Percentiles rank a stretch among this genome's conserved stretches.
Conservation (phyloP, 257 asterid species). For the Fraxinus excelsior region DNA sequence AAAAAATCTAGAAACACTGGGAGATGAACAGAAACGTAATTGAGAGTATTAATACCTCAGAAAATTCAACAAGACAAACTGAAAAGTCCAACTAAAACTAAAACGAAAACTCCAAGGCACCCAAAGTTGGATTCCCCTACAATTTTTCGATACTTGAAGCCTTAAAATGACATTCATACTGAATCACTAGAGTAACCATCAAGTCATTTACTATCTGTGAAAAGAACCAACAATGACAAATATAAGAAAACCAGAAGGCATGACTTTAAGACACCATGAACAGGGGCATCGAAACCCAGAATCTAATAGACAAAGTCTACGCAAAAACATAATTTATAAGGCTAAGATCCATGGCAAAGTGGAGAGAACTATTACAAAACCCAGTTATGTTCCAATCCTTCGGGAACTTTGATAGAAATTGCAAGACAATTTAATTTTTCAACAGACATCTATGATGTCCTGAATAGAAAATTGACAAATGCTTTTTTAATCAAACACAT, state of each 20-base stretch:
- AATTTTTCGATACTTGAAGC: not conserved
- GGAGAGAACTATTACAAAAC: not conserved
- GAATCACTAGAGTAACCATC: not conserved
- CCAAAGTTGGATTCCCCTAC: too few relatives aligned
- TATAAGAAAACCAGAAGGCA: not conserved
- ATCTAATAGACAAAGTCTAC: too few relatives aligned
- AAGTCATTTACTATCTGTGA: not conserved
- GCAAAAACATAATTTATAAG: not conserved
- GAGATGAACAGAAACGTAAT: too few relatives aligned
- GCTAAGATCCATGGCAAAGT: not conserved
- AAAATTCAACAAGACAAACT: too few relatives aligned
- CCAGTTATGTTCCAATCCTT: not conserved
- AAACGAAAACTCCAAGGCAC: too few relatives aligned
- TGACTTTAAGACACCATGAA: not conserved
- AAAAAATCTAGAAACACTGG: too few relatives aligned
- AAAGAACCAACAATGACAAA: not conserved
- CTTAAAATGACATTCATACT: not conserved
- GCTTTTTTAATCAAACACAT: constrained; percentile 12
- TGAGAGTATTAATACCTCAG: too few relatives aligned
- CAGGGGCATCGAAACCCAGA: not conserved
- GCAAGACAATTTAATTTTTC: not conserved
- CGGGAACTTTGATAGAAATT: not conserved
- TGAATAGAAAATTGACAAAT: not conserved
- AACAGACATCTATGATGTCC: not conserved
- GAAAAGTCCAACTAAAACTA: too few relatives aligned